Percentiles rank a stretch among this genome's conserved stretches.
phyloP scores from a whole-genome alignment of 257 asterid genomes.

The Nicotiana undulata region DNA sequence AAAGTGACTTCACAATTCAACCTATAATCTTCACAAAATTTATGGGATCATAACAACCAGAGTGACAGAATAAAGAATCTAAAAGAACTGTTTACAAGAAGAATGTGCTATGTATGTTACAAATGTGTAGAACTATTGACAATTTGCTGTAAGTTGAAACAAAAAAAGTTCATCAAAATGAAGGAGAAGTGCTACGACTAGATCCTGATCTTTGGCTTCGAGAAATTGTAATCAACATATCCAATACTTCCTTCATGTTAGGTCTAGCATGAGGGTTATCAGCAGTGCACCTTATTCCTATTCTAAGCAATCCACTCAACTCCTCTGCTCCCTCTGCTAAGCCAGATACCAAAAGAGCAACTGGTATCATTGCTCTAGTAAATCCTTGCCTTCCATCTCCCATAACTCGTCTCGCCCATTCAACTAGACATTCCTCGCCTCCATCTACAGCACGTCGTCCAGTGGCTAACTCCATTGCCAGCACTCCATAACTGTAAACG shows the following conservation, averaged over 20 bases:
- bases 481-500: conserved; percentile 86
- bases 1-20: background rate
- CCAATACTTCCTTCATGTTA: conserved; percentile 81
- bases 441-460: conserved; percentile 89
- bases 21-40: background rate
- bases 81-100: conserved; percentile 3
- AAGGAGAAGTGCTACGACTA: conserved; percentile 24
- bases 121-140: conserved; percentile 9
- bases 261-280: conserved; percentile 75
- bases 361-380: conserved; percentile 32
- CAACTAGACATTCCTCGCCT: conserved; percentile 87
- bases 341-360: conserved; percentile 55
- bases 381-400: conserved; percentile 51
- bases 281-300: conserved; percentile 74
- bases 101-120: conserved; percentile 2
- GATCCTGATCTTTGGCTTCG: conserved; percentile 27
- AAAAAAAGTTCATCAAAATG: conserved; percentile 2
- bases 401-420: conserved; percentile 82
- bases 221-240: conserved; percentile 47
- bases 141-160: background rate
- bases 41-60: conserved; percentile 7
- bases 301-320: conserved; percentile 58
- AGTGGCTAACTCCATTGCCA: conserved; percentile 87
- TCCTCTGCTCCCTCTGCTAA: conserved; percentile 62
- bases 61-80: conserved; percentile 1